A percentile compares a stretch with the other conserved stretches of the same genome.
Conservation (phyloP, 108 stramenopile species). For the Asterionellopsis glacialis region DNA sequence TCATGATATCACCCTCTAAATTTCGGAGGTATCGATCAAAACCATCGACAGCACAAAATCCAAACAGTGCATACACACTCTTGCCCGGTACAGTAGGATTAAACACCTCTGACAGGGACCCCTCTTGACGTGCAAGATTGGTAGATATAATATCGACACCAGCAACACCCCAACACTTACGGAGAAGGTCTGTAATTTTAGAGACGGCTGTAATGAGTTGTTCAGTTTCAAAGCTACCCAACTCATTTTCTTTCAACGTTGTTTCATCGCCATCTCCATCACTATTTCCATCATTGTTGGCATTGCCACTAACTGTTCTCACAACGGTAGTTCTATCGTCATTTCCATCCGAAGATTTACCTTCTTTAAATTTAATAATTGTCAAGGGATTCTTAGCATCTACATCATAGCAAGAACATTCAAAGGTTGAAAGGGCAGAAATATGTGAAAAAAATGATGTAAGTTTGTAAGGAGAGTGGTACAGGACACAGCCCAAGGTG, state of each 20-base stretch:
- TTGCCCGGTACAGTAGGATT: constrained; percentile 94
- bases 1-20: constrained; percentile 89
- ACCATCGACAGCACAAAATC: constrained; percentile 86
- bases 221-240: constrained; percentile 89
- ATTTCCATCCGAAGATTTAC: no score
- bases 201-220: constrained; percentile 84
- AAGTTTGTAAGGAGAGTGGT: not conserved
- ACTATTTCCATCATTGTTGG: constrained; percentile 16
- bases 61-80: constrained; percentile 90
- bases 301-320: not conserved
- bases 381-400: constrained; percentile 9
- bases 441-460: not conserved
- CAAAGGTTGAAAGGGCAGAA: no score
- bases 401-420: no score
- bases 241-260: constrained; percentile 25
- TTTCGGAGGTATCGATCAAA: constrained; percentile 72
- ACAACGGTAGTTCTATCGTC: no score
- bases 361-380: no score
- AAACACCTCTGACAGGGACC: constrained; percentile 66
- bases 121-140: constrained; percentile 75
- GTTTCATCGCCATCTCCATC: constrained; percentile 17
- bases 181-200: constrained; percentile 90
- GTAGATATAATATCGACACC: constrained; percentile 95
- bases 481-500: not conserved
- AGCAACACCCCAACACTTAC: constrained; percentile 95